Evolutionary conservation across 2,329 filamentous ascomycete genomes (phyloP), one percentile per base, ranked within the genome.

Genomic region (Geoglossum cookeanum): DNA sequence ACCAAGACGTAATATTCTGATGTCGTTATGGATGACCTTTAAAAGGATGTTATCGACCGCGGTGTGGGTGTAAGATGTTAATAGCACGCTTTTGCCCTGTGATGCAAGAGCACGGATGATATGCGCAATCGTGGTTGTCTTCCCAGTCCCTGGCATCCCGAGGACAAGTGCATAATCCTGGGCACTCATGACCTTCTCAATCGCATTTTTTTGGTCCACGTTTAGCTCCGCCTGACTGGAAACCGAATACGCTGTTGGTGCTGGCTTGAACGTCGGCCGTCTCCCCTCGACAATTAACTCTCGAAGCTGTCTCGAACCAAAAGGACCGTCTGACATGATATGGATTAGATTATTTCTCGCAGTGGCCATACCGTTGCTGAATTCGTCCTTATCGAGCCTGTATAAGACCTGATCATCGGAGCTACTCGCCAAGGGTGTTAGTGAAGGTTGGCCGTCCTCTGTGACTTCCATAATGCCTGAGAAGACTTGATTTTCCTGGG

Each of bases 21-120:
- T 85, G 7, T 80, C 79, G 62, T 91, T 85, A 9, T 45, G 54
- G 56, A 84, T 84, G 57, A 98, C 82, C 70, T 98, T 98, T 60
- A 98, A 74, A 5, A 98, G 73, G 63, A 98, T 98, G 62, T 98
- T 98, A 78, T 98, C 92, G 2, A 98, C 92, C 2, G 92, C 92
- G 0, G 90, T 95, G 66, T 98, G 92, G 0, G 92, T 98, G 68
- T 97, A 97, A 0, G 90, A 96, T 0, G 92, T 94, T 45, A 98
- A 74, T 5, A 98, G 74, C 13, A 98, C 89, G 58, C 86, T 94
- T 71, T 97, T 97, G 9, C 88, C 85, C 68, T 94, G 87, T 0
- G 84, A 81, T 4, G 92, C 84, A 33, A 98, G 75, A 0, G 91
- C 87, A 49, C 87, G 83, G 64, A 98, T 97, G 63, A 98, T 96